Conservation (phyloP, 1,139 yeast species). For the Saccharomycopsis hybrid region DNA sequence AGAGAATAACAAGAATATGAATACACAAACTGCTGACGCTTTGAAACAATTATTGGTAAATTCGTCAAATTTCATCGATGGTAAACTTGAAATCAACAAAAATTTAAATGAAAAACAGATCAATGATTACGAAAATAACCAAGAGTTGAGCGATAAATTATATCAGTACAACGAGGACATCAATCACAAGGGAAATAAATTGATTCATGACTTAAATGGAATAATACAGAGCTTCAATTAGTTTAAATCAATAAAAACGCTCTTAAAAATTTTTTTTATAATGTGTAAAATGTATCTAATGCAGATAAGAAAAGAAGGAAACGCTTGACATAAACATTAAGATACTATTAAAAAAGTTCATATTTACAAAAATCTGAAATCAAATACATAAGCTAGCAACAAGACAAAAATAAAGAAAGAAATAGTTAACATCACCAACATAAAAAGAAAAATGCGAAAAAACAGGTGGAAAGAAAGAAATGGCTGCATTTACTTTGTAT, state of each 20-base stretch:
- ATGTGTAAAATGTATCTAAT: too few species aligned
- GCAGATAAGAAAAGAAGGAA: too few species aligned
- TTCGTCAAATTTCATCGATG: slow-evolving; percentile 9
- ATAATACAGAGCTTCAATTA: slow-evolving; percentile 8
- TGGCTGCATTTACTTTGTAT: too few species aligned
- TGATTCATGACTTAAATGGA: slow-evolving; percentile 10
- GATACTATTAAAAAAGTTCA: too few species aligned
- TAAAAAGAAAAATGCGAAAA: too few species aligned
- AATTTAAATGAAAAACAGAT: not conserved
- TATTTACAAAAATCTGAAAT: too few species aligned
- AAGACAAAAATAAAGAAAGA: too few species aligned
- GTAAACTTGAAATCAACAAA: slow-evolving; percentile 8
- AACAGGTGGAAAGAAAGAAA: too few species aligned
- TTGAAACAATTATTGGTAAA: slow-evolving; percentile 8
- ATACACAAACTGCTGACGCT: slow-evolving; percentile 2
- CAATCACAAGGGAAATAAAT: slow-evolving; percentile 8
- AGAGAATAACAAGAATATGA: not conserved
- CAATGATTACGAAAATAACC: not conserved
- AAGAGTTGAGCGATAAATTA: slow-evolving; percentile 5
- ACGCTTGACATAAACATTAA: too few species aligned
- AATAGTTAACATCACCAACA: too few species aligned
- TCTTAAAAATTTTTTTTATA: too few species aligned
- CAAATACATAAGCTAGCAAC: too few species aligned
- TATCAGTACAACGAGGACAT: slow-evolving; percentile 4
- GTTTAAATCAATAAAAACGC: not conserved